Evolutionary conservation across 106 monocot genomes (phyloP).

Genomic region (Dendrobium officinale): DNA sequence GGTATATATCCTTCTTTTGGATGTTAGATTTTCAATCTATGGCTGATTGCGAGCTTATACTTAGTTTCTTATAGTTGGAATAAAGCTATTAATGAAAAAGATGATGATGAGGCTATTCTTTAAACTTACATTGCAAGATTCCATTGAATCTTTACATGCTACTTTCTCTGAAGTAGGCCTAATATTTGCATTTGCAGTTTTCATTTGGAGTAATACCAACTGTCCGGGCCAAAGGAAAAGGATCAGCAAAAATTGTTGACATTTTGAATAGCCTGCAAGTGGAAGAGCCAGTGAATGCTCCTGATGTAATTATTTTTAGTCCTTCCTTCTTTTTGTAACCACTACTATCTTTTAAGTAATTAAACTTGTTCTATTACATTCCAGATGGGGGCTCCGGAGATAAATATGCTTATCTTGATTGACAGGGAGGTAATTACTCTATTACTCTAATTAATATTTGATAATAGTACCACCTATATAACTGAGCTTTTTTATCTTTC

Average conservation of each 20-base stretch:
- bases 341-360: constrained; percentile 2
- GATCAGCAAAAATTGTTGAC: constrained; percentile 71
- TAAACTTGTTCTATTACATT: constrained; percentile 6
- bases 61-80: not conserved
- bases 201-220: constrained; percentile 84
- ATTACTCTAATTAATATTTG: not conserved
- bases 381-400: constrained; percentile 79
- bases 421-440: constrained; percentile 76
- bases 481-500: not conserved
- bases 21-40: not conserved
- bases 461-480: not conserved
- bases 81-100: not conserved
- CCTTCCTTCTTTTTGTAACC: not conserved
- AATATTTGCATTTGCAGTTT: constrained; percentile 36
- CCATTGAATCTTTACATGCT: not conserved
- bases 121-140: not conserved
- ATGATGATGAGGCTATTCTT: not conserved
- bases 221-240: constrained; percentile 83
- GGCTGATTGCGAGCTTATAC: not conserved
- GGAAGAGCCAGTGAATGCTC: constrained; percentile 79
- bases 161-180: not conserved
- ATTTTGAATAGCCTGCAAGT: constrained; percentile 69
- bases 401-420: constrained; percentile 84
- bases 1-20: constrained; percentile 35
- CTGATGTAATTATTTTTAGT: constrained; percentile 50